phyloP scores from a whole-genome alignment of 2,329 filamentous ascomycete species.

The Hawksworthiomyces lignivorus region DNA sequence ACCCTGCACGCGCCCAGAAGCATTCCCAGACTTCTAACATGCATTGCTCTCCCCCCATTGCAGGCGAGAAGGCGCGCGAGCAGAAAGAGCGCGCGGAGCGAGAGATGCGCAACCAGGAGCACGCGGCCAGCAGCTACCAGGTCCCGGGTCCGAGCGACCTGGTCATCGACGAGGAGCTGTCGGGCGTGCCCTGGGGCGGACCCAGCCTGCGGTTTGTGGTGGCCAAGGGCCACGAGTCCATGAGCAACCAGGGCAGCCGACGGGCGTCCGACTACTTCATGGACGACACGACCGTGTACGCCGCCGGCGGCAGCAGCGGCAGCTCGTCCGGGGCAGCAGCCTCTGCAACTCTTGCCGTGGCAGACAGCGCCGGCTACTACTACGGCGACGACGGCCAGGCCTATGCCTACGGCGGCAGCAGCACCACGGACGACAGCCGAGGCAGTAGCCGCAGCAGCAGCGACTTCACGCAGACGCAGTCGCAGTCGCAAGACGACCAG shows the following conservation, averaged over 20 bases:
- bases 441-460: constrained; percentile 12
- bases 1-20: too few species aligned
- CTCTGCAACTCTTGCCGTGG: neutral
- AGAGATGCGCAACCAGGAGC: constrained; percentile 53
- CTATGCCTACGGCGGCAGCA: constrained; percentile 5
- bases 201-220: constrained; percentile 52
- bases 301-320: constrained; percentile 1
- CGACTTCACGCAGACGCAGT: constrained; percentile 8
- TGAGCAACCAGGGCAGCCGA: constrained; percentile 34
- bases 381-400: constrained; percentile 2
- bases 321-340: neutral
- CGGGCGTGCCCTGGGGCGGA: constrained; percentile 66
- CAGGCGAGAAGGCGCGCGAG: constrained; percentile 64
- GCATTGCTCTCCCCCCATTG: neutral
- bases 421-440: neutral
- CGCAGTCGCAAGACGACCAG: constrained; percentile 1
- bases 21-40: constrained; percentile 9
- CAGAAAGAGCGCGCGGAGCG: constrained; percentile 59
- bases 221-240: constrained; percentile 41
- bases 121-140: constrained; percentile 57
- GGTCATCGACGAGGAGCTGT: constrained; percentile 40
- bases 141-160: constrained; percentile 53
- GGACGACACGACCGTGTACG: constrained; percentile 7
- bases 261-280: constrained; percentile 4
- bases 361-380: constrained; percentile 1